Percentiles rank a stretch among this genome's conserved stretches.
These are phyloP conservation scores for Porodaedalea pini DNA, from an alignment of 1,284 basidiomycete genomes.

Conservation along the genomic window DNA sequence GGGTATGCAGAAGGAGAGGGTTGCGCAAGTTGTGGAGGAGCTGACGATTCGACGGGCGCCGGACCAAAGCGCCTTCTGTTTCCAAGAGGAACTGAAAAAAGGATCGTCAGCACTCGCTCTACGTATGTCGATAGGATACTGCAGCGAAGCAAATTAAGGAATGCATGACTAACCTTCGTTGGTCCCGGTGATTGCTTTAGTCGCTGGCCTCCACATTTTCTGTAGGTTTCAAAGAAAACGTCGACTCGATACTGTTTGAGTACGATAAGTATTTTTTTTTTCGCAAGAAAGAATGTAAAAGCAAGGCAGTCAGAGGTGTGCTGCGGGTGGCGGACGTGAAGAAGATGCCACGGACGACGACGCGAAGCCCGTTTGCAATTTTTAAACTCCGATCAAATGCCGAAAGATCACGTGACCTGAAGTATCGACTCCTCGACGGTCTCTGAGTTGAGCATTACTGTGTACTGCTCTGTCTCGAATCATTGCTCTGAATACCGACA, in stretches of 20 bases:
- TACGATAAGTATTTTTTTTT: neutral
- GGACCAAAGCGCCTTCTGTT: constrained; percentile 86
- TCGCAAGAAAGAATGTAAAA: constrained; percentile 1
- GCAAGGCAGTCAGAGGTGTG: neutral
- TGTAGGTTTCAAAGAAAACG: neutral
- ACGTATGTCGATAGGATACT: constrained; percentile 8
- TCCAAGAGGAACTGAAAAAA: constrained; percentile 63
- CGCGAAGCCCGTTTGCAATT: neutral
- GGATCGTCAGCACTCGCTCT: constrained; percentile 2
- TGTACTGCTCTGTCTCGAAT: no score
- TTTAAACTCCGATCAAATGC: constrained; percentile 11
- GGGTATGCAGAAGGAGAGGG: constrained; percentile 81
- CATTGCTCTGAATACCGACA: no score
- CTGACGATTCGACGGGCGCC: constrained; percentile 68
- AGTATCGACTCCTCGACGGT: no score
- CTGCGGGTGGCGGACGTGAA: constrained; percentile 14
- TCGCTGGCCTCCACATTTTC: constrained; percentile 85
- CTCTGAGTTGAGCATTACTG: no score
- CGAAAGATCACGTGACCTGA: neutral
- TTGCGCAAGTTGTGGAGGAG: constrained; percentile 78
- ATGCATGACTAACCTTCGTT: constrained; percentile 59
- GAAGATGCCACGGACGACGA: neutral
- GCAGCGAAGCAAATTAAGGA: constrained; percentile 18
- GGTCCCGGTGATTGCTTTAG: constrained; percentile 78
- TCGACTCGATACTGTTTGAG: neutral